Evolutionary conservation across 495 filamentous ascomycete species (phyloP), one percentile per base, ranked within the genome.

Genomic region (Trichoderma reesei): DNA sequence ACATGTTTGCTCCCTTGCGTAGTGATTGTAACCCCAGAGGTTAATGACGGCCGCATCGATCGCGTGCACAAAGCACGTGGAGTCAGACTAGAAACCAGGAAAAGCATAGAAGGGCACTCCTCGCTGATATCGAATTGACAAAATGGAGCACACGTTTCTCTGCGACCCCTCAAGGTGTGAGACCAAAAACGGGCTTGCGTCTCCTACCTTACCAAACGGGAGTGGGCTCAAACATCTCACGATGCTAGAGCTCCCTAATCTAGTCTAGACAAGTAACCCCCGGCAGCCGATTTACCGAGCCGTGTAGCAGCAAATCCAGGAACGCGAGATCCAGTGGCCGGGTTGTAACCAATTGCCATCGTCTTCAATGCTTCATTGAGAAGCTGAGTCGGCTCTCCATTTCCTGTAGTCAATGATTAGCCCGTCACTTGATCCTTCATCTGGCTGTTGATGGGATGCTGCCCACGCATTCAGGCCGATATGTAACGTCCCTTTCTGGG

Each of bases 391-490:
- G 51, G 51, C 51, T 56, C 26, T 56, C 18, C 51, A 9, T 31
- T 56, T 26, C 34, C 26, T 5, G 18, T 33, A 1, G 51, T 33
- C 26, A 3, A 56, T 26, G 20, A 26, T 8, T n/a, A 26, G 20
- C 16, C 51, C 51, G 48, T 56, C 48, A 56, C 48, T 56, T 56
- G 48, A 56, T 33, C 48, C 48, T 56, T 56, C 48, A 56, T 56
- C 20, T 56, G n/a, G 48, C 48, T 56, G 9, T 56, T 26, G 33
- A 26, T 9, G 48, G 20, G 48, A 13, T 31, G 48, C 48, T 56
- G n/a, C 7, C 48, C 48, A 33, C 48, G 48, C 48, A 56, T 56
- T 56, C 6, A 34, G 20, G 31, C 48, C 48, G 48, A n/a, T 26
- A 56, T 56, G 48, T 56, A 56, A 56, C 48, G 48, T 56, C 48